phyloP scores from a whole-genome alignment of 345 rosid species.

The Excoecaria agallocha region DNA sequence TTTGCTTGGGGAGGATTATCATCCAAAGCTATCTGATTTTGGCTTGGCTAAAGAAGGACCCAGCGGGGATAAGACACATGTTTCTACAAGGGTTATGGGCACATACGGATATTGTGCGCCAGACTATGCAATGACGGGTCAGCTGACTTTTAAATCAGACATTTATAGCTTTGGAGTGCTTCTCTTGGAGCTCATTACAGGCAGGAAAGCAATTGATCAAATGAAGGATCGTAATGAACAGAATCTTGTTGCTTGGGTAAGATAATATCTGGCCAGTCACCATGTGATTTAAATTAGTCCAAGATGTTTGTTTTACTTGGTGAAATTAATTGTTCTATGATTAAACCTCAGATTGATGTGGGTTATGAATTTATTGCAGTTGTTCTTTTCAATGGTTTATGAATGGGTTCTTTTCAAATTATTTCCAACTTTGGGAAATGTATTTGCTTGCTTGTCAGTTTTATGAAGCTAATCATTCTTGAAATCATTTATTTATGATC shows the following conservation, averaged over 20 bases:
- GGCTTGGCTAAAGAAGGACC: constrained; percentile 51
- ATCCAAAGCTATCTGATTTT: constrained; percentile 47
- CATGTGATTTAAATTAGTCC: constrained; percentile 1
- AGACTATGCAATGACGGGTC: constrained; percentile 50
- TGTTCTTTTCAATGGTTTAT: background rate
- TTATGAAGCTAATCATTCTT: background rate
- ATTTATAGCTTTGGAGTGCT: constrained; percentile 49
- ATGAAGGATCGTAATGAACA: constrained; percentile 34
- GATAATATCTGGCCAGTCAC: background rate
- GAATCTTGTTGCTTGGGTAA: constrained; percentile 48
- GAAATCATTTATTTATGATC: background rate
- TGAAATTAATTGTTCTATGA: background rate
- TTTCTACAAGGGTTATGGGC: constrained; percentile 55
- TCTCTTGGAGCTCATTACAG: constrained; percentile 46
- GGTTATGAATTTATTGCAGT: background rate
- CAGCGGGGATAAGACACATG: constrained; percentile 46
- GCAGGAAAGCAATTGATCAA: constrained; percentile 47
- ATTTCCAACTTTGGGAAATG: background rate
- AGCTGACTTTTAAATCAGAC: constrained; percentile 46
- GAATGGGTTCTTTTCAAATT: background rate
- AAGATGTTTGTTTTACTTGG: background rate
- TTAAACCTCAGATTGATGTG: background rate
- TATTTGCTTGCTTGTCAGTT: background rate
- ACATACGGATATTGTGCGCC: constrained; percentile 56
- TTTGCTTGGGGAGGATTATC: constrained; percentile 37